Evolutionary conservation across 306 rosid species (phyloP), one percentile per base, ranked within the genome.

Genomic region (Rosa lucieae): DNA sequence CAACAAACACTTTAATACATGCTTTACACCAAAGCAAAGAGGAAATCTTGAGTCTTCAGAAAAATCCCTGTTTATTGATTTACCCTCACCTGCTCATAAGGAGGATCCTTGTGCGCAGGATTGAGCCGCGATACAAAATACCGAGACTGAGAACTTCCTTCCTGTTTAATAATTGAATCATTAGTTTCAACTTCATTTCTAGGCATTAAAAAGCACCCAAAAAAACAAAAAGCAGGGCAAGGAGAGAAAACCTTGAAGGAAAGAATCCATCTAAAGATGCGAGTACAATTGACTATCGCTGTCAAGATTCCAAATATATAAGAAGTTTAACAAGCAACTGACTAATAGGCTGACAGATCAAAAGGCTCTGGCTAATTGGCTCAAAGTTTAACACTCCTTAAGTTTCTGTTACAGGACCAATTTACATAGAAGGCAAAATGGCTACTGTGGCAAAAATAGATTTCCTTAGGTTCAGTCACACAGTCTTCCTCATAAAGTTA

Each of bases 61-160:
- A 21, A 32, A 13, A 20, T 10, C 29, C 47, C 42, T 5, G 42
- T 43, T 29, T 43, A 46, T 37, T 52, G 26, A 10, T 48, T 55
- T 14, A 51, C 69, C 73, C 89, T 90, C 76, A 89, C 99, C 97
- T 96, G 99, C 85, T 96, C 99, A 74, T 96, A 95, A 72, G 99
- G 98, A 86, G 99, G 99, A 86, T 95, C 99, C 86, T 89, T 93
- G 90, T 95, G 98, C 21, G 98, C 97, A 13, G 98, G 97, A 73
- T 93, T 90, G 82, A 96, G 98, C 63, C 97, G 97, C 21, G 99
- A 91, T 62, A 90, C 97, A 61, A 95, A 93, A 82, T 91, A 93
- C 39, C 98, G 89, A 66, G 98, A 96, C 77, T 90, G 99, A 51
- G 99, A 96, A 87, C 98, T 96, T 84, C 98, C 98, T 87, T 93